Conservation (phyloP, 371 early-diverging fungal genomes). For the Zancudomyces culisetae region DNA sequence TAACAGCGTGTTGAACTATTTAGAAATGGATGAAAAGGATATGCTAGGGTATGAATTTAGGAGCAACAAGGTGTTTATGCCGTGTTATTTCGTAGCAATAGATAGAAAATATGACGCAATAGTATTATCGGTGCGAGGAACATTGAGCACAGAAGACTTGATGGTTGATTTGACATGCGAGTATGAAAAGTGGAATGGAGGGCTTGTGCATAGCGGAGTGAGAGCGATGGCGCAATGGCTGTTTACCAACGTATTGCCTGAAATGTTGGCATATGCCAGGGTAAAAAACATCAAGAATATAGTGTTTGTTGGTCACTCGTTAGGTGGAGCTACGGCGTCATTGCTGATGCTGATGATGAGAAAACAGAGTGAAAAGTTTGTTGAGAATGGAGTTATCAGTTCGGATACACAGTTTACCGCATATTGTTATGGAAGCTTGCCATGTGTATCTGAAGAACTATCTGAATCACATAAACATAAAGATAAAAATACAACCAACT, state of each 20-base stretch:
- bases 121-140: constrained; percentile 61
- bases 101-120: constrained; percentile 49
- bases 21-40: constrained; percentile 44
- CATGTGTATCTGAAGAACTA: constrained; percentile 44
- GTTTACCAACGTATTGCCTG: constrained; percentile 43
- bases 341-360: constrained; percentile 55
- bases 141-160: constrained; percentile 57
- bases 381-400: constrained; percentile 7
- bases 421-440: constrained; percentile 41
- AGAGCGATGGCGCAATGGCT: constrained; percentile 62
- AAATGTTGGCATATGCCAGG: constrained; percentile 39
- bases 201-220: constrained; percentile 67
- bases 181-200: constrained; percentile 70
- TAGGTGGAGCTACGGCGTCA: constrained; percentile 64
- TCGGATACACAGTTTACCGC: constrained; percentile 22
- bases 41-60: constrained; percentile 57
- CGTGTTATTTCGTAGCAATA: constrained; percentile 56
- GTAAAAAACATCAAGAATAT: constrained; percentile 28
- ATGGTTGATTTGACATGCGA: constrained; percentile 73
- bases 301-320: constrained; percentile 59
- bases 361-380: constrained; percentile 29
- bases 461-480: constrained; percentile 38
- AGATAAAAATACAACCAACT: too few relatives aligned
- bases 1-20: constrained; percentile 43
- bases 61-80: constrained; percentile 47